Percentiles rank a stretch among this genome's conserved stretches.
Conservation (phyloP, 2,329 filamentous ascomycete species). For the Aureobasidium sp. region DNA sequence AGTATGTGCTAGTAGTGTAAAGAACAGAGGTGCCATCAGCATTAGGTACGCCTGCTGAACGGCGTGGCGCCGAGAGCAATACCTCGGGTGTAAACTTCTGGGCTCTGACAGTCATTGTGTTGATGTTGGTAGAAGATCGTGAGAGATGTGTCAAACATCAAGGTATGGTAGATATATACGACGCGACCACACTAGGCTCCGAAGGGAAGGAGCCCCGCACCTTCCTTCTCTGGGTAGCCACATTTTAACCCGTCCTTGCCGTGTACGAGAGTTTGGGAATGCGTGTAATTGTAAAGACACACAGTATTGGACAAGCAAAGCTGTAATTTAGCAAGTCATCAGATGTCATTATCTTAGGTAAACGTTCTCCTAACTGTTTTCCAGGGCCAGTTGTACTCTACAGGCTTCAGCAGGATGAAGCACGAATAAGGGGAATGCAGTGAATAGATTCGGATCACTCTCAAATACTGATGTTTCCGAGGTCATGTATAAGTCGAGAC, state of each 20-base stretch:
- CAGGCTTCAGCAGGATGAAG: no score
- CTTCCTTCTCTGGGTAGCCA: constrained; percentile 1
- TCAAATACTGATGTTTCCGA: no score
- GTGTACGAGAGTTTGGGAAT: no score
- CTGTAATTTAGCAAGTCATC: no score
- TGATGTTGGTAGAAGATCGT: not conserved
- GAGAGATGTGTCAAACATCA: not conserved
- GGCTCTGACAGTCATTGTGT: constrained; percentile 58
- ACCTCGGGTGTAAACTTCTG: constrained; percentile 68
- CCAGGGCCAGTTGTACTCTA: no score
- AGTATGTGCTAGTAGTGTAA: constrained; percentile 67
- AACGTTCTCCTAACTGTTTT: no score
- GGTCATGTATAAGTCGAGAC: not conserved
- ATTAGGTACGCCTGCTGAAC: constrained; percentile 62
- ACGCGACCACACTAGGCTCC: not conserved
- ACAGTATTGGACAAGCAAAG: no score
- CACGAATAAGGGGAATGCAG: no score
- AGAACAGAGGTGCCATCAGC: constrained; percentile 53
- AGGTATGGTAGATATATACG: not conserved
- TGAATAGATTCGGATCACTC: no score
- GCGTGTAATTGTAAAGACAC: no score
- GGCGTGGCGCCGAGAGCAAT: constrained; percentile 65
- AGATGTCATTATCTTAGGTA: no score
- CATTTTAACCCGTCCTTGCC: no score
- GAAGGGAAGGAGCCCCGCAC: not conserved